These are phyloP conservation scores for Xylaria sp. DNA, from an alignment of 2,329 filamentous ascomycete species.

Conservation along the genomic window DNA sequence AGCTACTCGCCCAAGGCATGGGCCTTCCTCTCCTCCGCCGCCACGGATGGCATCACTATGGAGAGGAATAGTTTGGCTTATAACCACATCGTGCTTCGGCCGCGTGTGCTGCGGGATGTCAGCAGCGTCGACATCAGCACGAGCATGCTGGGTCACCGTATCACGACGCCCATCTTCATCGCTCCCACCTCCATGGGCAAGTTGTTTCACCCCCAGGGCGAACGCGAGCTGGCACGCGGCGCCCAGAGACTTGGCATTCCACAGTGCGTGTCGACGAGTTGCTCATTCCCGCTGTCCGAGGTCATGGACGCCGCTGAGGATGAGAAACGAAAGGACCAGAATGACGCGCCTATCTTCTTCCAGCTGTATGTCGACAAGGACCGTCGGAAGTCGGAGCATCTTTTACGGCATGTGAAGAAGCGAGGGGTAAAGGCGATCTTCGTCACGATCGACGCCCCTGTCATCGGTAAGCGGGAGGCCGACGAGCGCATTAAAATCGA, in stretches of 20 bases:
- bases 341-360: slow-evolving; percentile 39
- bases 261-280: slow-evolving; percentile 57
- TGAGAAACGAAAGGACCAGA: slow-evolving; percentile 15
- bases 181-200: slow-evolving; percentile 60
- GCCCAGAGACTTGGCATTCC: slow-evolving; percentile 48
- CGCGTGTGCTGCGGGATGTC: slow-evolving; percentile 39
- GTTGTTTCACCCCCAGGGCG: slow-evolving; percentile 59
- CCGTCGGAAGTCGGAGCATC: slow-evolving; percentile 43
- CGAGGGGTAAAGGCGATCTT: slow-evolving; percentile 49
- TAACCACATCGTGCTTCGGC: slow-evolving; percentile 51
- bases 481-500: slow-evolving; percentile 44
- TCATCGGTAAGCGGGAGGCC: slow-evolving; percentile 50
- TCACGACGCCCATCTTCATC: slow-evolving; percentile 56
- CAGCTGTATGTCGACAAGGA: slow-evolving; percentile 59
- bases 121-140: slow-evolving; percentile 44
- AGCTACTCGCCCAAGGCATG: slow-evolving; percentile 59
- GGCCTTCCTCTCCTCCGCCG: slow-evolving; percentile 64
- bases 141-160: slow-evolving; percentile 48
- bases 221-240: slow-evolving; percentile 51
- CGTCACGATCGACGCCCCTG: slow-evolving; percentile 54
- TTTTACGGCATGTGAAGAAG: slow-evolving; percentile 43
- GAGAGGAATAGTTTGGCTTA: slow-evolving; percentile 50
- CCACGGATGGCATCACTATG: slow-evolving; percentile 56
- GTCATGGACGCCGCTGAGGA: slow-evolving; percentile 39
- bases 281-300: slow-evolving; percentile 52